Evolutionary conservation across 1,284 basidiomycete species (phyloP).

Genomic region (Boletus sp.): DNA sequence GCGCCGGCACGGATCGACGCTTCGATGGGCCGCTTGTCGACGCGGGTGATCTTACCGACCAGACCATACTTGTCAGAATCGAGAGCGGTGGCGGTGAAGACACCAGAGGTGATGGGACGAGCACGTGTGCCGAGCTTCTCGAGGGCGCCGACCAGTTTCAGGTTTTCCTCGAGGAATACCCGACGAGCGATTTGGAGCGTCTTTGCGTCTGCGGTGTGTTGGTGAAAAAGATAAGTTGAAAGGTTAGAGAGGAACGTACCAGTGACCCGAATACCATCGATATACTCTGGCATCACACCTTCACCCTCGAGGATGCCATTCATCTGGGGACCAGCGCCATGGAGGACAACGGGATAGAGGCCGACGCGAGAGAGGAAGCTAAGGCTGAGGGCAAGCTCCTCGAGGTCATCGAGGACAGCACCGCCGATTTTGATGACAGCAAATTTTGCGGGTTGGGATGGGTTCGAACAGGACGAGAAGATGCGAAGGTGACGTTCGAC

Average conservation of each 20-base stretch:
- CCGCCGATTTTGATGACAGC: constrained; percentile 96
- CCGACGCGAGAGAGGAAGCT: constrained; percentile 95
- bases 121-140: constrained; percentile 93
- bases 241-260: constrained; percentile 49
- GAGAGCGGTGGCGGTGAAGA: constrained; percentile 94
- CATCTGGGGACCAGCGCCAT: constrained; percentile 94
- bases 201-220: constrained; percentile 70
- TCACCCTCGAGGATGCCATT: constrained; percentile 91
- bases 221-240: background rate
- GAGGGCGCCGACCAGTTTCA: constrained; percentile 88
- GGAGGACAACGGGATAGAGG: constrained; percentile 91
- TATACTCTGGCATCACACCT: constrained; percentile 92
- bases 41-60: constrained; percentile 89
- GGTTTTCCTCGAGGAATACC: constrained; percentile 96
- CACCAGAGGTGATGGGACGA: constrained; percentile 93
- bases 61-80: constrained; percentile 94
- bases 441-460: constrained; percentile 85
- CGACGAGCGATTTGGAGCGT: constrained; percentile 91
- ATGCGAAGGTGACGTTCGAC: constrained; percentile 96
- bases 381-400: constrained; percentile 90
- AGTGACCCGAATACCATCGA: constrained; percentile 94
- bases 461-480: constrained; percentile 87
- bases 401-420: constrained; percentile 87
- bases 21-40: constrained; percentile 95
- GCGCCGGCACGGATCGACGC: constrained; percentile 94